Conservation (phyloP, 2,329 filamentous ascomycete species). For the Phialophora tarda region DNA sequence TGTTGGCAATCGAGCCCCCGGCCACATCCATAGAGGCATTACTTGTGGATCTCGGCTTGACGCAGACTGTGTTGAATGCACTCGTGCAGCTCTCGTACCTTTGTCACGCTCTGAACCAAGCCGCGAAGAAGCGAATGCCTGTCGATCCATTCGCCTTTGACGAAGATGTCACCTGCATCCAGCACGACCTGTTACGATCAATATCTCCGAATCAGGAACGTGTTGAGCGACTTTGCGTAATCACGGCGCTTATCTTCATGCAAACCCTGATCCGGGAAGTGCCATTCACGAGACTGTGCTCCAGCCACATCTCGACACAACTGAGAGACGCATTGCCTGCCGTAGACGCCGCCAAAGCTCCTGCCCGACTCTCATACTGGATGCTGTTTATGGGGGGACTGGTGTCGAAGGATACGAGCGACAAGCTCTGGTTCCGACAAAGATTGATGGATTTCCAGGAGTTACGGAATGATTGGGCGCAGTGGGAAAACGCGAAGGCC, state of each 20-base stretch:
- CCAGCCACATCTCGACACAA: constrained; percentile 19
- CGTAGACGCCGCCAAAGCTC: background rate
- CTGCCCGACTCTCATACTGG: constrained; percentile 24
- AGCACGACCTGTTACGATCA: constrained; percentile 29
- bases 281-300: constrained; percentile 22
- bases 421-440: constrained; percentile 26
- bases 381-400: constrained; percentile 30
- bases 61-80: constrained; percentile 9
- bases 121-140: constrained; percentile 7
- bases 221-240: constrained; percentile 22
- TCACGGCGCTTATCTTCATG: constrained; percentile 31
- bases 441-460: constrained; percentile 5
- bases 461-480: background rate
- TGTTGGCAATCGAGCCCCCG: constrained; percentile 11
- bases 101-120: constrained; percentile 25
- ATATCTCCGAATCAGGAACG: background rate
- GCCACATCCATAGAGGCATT: background rate
- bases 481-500: constrained; percentile 23
- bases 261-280: constrained; percentile 27
- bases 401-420: constrained; percentile 20
- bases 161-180: constrained; percentile 29
- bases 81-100: constrained; percentile 27
- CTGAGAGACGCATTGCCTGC: constrained; percentile 8
- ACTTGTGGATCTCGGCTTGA: constrained; percentile 10
- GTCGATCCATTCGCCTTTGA: constrained; percentile 32